Evolutionary conservation across 495 filamentous ascomycete species (phyloP).

Genomic region (Geoglossum glabrum): DNA sequence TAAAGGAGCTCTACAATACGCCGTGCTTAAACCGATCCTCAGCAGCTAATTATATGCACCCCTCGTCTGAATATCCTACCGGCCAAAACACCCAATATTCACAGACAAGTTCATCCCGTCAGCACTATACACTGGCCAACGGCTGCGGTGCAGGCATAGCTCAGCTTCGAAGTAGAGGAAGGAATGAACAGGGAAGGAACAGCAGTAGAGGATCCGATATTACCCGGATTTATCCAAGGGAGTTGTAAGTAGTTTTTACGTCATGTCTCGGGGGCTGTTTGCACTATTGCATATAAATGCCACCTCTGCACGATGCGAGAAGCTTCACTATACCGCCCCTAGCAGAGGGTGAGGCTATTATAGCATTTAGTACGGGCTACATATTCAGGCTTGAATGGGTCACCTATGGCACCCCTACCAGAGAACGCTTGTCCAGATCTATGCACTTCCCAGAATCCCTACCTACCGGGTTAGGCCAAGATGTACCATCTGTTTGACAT

Average conservation of each 20-base stretch:
- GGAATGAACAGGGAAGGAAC: not conserved
- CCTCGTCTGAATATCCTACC: not conserved
- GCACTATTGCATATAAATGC: not conserved
- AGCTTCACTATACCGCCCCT: not conserved
- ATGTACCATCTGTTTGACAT: not conserved
- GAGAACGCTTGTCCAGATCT: not conserved
- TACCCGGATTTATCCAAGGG: conserved; percentile 4
- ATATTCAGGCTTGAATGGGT: not conserved
- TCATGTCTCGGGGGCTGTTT: not conserved
- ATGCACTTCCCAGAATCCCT: not conserved
- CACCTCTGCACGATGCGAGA: not conserved
- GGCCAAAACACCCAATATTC: not conserved
- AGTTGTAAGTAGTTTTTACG: conserved; percentile 2
- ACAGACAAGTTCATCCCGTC: not conserved
- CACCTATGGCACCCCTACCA: not conserved
- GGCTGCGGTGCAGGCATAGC: not conserved
- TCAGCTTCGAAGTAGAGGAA: not conserved
- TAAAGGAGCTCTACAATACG: not conserved
- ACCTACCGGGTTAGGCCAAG: not conserved
- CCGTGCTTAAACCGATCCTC: not conserved
- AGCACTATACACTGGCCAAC: not conserved
- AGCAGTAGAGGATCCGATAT: not conserved
- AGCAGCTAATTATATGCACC: conserved; percentile 3
- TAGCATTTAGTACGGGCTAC: not conserved
- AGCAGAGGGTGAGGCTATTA: not conserved